These are phyloP conservation scores for Boletus coccyginus DNA, from an alignment of 768 basidiomycete species.

Conservation along the genomic window DNA sequence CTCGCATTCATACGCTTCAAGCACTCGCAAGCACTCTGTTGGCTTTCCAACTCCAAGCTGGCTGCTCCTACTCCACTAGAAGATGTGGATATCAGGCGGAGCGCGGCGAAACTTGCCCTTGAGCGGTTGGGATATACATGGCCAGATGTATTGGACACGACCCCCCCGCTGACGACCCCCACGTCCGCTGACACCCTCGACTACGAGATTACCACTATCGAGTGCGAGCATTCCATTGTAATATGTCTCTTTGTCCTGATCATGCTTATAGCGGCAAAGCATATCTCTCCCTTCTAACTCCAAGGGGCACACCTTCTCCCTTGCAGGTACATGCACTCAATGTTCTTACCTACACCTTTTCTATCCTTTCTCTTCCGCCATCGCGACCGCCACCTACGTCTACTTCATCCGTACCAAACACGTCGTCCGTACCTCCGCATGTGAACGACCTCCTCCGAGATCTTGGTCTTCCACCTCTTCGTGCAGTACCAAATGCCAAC, in stretches of 20 bases:
- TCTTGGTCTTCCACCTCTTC: constrained; percentile 56
- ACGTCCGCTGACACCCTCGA: constrained; percentile 26
- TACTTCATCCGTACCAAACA: constrained; percentile 25
- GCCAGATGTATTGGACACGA: constrained; percentile 42
- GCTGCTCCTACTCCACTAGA: constrained; percentile 8
- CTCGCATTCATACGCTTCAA: constrained; percentile 22
- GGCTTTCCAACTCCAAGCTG: constrained; percentile 23
- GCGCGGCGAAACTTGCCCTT: constrained; percentile 27
- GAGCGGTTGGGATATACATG: constrained; percentile 38
- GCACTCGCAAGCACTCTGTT: constrained; percentile 25
- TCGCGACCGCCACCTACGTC: constrained; percentile 32
- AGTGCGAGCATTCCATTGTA: constrained; percentile 12
- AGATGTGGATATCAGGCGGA: constrained; percentile 15
- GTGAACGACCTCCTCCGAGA: constrained; percentile 63
- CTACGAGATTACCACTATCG: constrained; percentile 28
- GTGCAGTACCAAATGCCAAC: constrained; percentile 32
- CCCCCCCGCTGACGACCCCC: constrained; percentile 23
- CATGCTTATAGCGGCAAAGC: constrained; percentile 29
- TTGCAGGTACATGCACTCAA: constrained; percentile 55
- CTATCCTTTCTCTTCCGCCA: constrained; percentile 56
- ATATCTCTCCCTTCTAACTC: constrained; percentile 52
- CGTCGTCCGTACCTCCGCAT: constrained; percentile 41
- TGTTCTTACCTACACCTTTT: constrained; percentile 39
- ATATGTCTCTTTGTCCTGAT: constrained; percentile 2
- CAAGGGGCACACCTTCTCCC: constrained; percentile 49